A percentile compares a stretch with the other conserved stretches of the same genome.
phyloP scores from a whole-genome alignment of 2,329 filamentous ascomycete genomes.

The Thielaviopsis populi region DNA sequence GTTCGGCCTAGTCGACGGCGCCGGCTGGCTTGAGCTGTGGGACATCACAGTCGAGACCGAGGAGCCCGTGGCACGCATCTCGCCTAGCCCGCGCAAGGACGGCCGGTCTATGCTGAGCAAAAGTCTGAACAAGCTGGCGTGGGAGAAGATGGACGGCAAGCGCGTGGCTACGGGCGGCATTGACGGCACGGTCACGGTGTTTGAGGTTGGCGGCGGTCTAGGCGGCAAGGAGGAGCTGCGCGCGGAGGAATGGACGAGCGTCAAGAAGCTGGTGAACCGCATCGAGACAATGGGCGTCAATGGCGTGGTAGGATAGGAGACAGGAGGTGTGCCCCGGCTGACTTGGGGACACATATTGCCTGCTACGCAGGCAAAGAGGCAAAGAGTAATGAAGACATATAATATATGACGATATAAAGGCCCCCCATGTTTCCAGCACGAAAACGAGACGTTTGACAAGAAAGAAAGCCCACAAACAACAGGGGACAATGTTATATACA shows the following conservation, averaged over 20 bases:
- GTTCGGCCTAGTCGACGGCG: slow-evolving; percentile 87
- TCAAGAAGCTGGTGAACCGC: slow-evolving; percentile 76
- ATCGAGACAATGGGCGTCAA: slow-evolving; percentile 48
- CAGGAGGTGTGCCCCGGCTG: not conserved
- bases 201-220: slow-evolving; percentile 71
- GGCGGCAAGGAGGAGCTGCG: slow-evolving; percentile 73
- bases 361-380: not conserved
- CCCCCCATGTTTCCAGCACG: not conserved
- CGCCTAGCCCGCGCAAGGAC: slow-evolving; percentile 51
- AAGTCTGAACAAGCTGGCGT: slow-evolving; percentile 85
- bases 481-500: not conserved
- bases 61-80: slow-evolving; percentile 70
- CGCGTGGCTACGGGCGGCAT: slow-evolving; percentile 81
- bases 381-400: slow-evolving; percentile 11
- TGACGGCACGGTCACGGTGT: slow-evolving; percentile 78
- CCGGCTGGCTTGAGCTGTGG: slow-evolving; percentile 85
- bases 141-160: slow-evolving; percentile 82
- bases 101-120: slow-evolving; percentile 58
- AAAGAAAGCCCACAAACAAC: not conserved
- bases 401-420: slow-evolving; percentile 3
- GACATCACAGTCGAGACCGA: slow-evolving; percentile 87
- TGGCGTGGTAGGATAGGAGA: slow-evolving; percentile 26
- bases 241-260: slow-evolving; percentile 79
- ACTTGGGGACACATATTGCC: no score
- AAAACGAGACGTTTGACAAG: not conserved